Conservation (phyloP, 768 basidiomycete species). For the Agaricus sinodeliciosus region DNA sequence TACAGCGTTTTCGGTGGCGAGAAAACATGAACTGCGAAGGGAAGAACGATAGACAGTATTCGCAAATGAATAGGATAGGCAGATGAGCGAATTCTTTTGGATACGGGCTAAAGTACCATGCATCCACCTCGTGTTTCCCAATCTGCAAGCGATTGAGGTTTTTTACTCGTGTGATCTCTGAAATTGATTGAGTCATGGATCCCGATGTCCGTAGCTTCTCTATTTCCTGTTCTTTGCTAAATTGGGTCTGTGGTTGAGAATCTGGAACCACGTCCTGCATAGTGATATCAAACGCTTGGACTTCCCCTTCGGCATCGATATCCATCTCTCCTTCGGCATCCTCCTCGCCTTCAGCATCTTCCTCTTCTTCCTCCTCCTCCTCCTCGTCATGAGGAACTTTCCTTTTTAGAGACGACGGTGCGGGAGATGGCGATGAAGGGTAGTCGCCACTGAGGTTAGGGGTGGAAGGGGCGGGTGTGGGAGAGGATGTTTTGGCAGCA, state of each 20-base stretch:
- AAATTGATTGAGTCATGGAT: constrained; percentile 98
- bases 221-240: constrained; percentile 98
- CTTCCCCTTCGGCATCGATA: constrained; percentile 69
- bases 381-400: constrained; percentile 63
- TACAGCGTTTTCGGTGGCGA: constrained; percentile 89
- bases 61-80: constrained; percentile 94
- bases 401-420: constrained; percentile 52
- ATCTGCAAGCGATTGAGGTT: constrained; percentile 97
- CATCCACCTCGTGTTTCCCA: constrained; percentile 93
- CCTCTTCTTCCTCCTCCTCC: constrained; percentile 55
- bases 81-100: constrained; percentile 97
- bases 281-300: constrained; percentile 60
- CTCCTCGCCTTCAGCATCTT: constrained; percentile 49
- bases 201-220: constrained; percentile 97
- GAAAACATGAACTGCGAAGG: constrained; percentile 86
- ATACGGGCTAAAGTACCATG: constrained; percentile 99
- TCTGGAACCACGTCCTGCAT: constrained; percentile 45
- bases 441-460: constrained; percentile 35
- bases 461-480: constrained; percentile 53
- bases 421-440: constrained; percentile 51
- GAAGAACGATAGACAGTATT: constrained; percentile 94
- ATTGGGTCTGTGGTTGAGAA: constrained; percentile 48
- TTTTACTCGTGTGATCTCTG: constrained; percentile 96
- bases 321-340: constrained; percentile 68
- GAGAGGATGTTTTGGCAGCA: constrained; percentile 53